Evolutionary conservation across 2,329 filamentous ascomycete genomes (phyloP), one percentile per base, ranked within the genome.

Genomic region (Aspergillus neotritici): DNA sequence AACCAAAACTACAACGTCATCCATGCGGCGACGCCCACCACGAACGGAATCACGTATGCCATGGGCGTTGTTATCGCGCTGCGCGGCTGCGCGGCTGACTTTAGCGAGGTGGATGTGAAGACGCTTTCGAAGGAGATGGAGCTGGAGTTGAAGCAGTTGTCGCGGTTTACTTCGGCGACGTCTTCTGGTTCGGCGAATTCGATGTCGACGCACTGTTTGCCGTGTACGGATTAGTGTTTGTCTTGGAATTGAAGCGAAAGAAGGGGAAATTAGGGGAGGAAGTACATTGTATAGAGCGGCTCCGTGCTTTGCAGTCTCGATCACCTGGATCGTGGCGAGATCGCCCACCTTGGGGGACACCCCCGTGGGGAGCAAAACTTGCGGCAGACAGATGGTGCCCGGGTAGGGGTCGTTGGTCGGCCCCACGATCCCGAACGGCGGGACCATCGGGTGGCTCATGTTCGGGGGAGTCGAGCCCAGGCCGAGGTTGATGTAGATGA

Each of bases 401-500:
- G 86, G 86, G 64, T 90, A 98, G n/a, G 87, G 82, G 45, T 83
- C 77, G 66, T 89, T 93, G 34, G 77, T 78, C 1, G 91, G 90
- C 0, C 91, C 91, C 21, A 82, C 73, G 60, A 97, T 82, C 63
- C 91, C 82, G 68, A 97, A 91, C 21, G 86, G 80, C 11, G 82
- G 73, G 1, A 91, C 70, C 79, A 96, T 93, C 15, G 81, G 74
- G 63, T 85, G 80, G 51, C 87, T 94, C 83, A 94, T 94, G 74
- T 97, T 97, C 5, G 70, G 66, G 1, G 93, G 91, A 6, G 85
- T 80, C 29, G 77, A 87, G 52, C 87, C 88, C 52, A 90, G 81
- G 53, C 93, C 93, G 43, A 97, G 76, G 72, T 97, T 97, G 69
- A 97, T 74, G 70, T 94, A 95, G 62, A 95, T 77, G 56, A 88